These are phyloP conservation scores for Salix viminalis DNA, from an alignment of 345 rosid species.

Conservation along the genomic window DNA sequence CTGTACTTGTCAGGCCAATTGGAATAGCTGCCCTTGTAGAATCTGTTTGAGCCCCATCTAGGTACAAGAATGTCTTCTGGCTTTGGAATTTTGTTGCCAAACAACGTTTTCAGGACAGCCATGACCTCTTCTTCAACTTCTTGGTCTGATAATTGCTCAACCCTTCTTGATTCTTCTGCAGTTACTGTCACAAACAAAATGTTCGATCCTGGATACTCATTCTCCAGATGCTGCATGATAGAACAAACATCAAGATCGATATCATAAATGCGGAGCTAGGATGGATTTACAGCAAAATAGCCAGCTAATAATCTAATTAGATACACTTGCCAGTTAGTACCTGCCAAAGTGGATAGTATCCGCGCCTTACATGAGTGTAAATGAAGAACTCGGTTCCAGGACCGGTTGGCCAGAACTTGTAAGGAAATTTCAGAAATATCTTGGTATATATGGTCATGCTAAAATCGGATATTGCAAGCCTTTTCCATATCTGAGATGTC, in stretches of 20 bases:
- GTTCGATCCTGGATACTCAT: constrained; percentile 28
- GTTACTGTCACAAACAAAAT: constrained; percentile 20
- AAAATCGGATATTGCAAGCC: constrained; percentile 20
- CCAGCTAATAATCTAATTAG: no score
- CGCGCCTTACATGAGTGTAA: constrained; percentile 18
- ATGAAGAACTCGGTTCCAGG: constrained; percentile 32
- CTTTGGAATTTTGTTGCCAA: constrained; percentile 20
- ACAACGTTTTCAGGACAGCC: constrained; percentile 18
- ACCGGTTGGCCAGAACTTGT: constrained; percentile 32
- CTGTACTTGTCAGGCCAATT: constrained; percentile 24
- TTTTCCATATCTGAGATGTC: constrained; percentile 29
- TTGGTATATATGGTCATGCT: constrained; percentile 32
- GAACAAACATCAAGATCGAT: background rate
- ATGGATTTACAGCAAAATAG: background rate
- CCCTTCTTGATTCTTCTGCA: constrained; percentile 22
- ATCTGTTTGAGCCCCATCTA: constrained; percentile 26
- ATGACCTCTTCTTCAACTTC: constrained; percentile 16
- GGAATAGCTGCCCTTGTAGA: constrained; percentile 19
- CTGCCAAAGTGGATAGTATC: constrained; percentile 31
- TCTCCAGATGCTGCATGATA: constrained; percentile 27
- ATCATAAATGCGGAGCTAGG: background rate
- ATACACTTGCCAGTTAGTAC: background rate
- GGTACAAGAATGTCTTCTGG: constrained; percentile 26
- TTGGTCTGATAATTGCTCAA: constrained; percentile 22
- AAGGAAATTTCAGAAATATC: constrained; percentile 32